Base-by-base conservation (phyloP, 345 rosid species). In the Dimocarpus longan region DNA sequence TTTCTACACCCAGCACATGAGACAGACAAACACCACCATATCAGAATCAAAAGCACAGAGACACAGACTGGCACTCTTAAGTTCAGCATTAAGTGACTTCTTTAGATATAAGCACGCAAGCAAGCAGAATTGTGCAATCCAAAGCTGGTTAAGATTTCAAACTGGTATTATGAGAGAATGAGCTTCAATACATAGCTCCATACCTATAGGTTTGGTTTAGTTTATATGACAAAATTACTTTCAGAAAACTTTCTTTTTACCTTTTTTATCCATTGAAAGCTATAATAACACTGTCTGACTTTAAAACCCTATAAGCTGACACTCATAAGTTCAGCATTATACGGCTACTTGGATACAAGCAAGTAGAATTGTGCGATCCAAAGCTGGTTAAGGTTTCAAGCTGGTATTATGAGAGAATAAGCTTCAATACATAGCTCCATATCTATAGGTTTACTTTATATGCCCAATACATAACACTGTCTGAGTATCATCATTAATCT, bases 81-180 rank as follows among this genome's bases (percentile, higher is more conserved):
- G 57, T 52, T 52, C 57, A 52, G 57, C 44, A 52, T 10, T 12
- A 2, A 8, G 3, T 52, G 57, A 3, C 4, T 52, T 10, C 57
- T 52, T 15, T 52, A 1, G 5, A 52, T 57, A 72, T 65, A 8
- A 72, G 65, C 65, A 8, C 56, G 65, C 65, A 46, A 70, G 10
- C 74, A 50, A 28, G 13, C 18, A 48, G 60, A 70, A 71, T 3
- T 26, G 59, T 37, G 32, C 76, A 72, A 54, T 57, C 65, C 66
- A 56, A 56, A 72, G 19, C 22, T 0, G 28, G 22, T 18, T 37
- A 72, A 56, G 28, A 19, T 37, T 19, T 56, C 76, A 72, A 12
- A 72, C 50, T 39, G 28, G 48, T 56, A 5, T 43, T 10, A 12
- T 10, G 19, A 39, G n/a, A 69, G 40, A 54, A 57, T 57, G 4